Conservation (phyloP, 805 yeast species). For the Nakazawaea wickerhamii region DNA sequence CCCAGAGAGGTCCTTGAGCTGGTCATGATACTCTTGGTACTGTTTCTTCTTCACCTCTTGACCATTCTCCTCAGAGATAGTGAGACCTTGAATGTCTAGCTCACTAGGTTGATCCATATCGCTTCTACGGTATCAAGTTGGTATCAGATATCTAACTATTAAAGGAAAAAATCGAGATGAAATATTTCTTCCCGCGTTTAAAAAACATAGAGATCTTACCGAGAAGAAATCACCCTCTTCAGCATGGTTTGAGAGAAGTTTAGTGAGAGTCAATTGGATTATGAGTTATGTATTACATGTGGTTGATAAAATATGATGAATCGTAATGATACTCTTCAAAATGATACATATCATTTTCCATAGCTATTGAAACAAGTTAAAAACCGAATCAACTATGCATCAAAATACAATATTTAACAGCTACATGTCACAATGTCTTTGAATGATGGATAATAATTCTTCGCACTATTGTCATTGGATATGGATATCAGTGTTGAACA, state of each 20-base stretch:
- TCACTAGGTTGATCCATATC: conserved; percentile 16
- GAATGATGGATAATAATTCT: no score
- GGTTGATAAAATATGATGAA: not conserved
- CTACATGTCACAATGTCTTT: not conserved
- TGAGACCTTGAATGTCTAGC: conserved; percentile 17
- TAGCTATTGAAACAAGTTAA: not conserved
- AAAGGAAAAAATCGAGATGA: no score
- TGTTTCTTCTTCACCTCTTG: not conserved
- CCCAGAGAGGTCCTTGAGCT: conserved; percentile 10
- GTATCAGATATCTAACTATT: not conserved
- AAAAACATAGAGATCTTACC: not conserved
- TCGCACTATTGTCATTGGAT: not conserved
- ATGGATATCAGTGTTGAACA: not conserved
- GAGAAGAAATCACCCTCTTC: no score
- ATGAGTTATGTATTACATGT: no score
- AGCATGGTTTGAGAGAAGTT: no score
- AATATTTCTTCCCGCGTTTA: not conserved
- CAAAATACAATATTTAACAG: not conserved
- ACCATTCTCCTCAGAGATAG: not conserved
- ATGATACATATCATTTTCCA: not conserved
- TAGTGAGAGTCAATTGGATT: no score
- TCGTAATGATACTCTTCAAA: no score
- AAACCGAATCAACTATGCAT: not conserved
- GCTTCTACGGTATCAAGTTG: not conserved
- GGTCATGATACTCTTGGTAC: conserved; percentile 8